Base-by-base conservation (phyloP, 2,329 filamentous ascomycete genomes). In the Pseudopyrenochaeta lycopersici region DNA sequence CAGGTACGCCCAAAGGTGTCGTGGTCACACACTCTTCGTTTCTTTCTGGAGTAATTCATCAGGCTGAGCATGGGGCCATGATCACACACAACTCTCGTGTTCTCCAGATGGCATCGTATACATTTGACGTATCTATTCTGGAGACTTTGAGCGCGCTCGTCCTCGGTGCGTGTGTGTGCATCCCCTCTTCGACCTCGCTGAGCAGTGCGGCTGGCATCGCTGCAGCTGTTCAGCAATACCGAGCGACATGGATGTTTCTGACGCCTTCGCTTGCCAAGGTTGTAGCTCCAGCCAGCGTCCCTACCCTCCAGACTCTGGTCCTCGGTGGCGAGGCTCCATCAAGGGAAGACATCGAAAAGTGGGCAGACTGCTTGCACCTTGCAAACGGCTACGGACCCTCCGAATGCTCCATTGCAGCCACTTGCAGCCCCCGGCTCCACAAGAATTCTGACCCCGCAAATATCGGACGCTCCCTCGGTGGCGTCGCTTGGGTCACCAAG, bases 1-100 rank as follows among this genome's bases (percentile, higher is more conserved):
- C 83, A 1, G 80, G 80, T 46, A 79, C 77, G 39, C 82, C 83
- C 0, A 84, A 84, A 47, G 85, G 84, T 2, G 82, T 86, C n/a
- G 83, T 86, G 30, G 83, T 96, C 65, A 89, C 87, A 12, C 92
- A 96, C 73, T 33, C 49, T 51, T 7, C 7, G 7, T 31, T 31
- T 12, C 12, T 7, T 31, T 7, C 29, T 31, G 29, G 7, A 31
- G 29, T 12, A 31, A 31, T 7, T 7, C 7, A 31, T 7, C 29
- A 31, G 12, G 29, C 29, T n/a, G n/a, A 31, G 7, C 29, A 12
- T 12, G 29, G 29, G 12, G 7, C 29, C 29, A 31, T 31, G 29
- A 31, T 7, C 12, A 12, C 29, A 31, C n/a, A n/a, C n/a, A 12
- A 31, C 29, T 27, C 49, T 5, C 21, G 53, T 33, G 21, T 44